Evolutionary conservation across 768 basidiomycete genomes (phyloP).

Genomic region (Leccinum rimulosum): DNA sequence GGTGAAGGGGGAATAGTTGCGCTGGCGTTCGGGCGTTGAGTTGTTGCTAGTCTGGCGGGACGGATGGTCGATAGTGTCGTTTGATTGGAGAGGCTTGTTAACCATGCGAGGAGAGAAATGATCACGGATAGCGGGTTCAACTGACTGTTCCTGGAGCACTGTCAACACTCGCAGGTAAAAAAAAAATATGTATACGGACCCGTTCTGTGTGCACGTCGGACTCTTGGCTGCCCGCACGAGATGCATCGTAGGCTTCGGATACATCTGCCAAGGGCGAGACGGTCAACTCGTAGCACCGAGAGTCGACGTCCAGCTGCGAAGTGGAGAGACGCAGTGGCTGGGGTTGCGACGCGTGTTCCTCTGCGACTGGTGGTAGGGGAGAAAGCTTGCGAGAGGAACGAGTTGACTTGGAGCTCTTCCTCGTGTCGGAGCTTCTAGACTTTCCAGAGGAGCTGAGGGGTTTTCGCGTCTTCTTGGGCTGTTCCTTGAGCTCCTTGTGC

Average conservation of each 20-base stretch:
- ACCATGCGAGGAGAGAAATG: conserved; percentile 37
- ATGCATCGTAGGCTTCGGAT: conserved; percentile 60
- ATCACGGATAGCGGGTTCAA: conserved; percentile 57
- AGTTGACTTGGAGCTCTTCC: conserved; percentile 34
- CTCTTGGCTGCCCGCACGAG: conserved; percentile 35
- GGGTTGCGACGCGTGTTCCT: conserved; percentile 42
- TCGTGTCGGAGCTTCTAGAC: conserved; percentile 30
- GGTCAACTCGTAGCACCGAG: conserved; percentile 78
- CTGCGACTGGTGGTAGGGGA: conserved; percentile 60
- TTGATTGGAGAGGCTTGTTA: conserved; percentile 29
- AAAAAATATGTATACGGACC: conserved; percentile 36
- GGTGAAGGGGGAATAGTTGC: conserved; percentile 72
- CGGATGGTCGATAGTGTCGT: conserved; percentile 40
- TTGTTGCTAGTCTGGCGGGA: conserved; percentile 68
- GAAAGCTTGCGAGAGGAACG: conserved; percentile 47
- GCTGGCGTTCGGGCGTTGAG: conserved; percentile 72
- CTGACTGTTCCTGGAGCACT: conserved; percentile 45
- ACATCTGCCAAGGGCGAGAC: conserved; percentile 79
- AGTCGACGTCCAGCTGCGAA: conserved; percentile 57
- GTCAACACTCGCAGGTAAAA: not conserved
- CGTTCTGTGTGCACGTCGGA: conserved; percentile 45
- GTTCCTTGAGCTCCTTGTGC: conserved; percentile 43
- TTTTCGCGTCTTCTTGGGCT: conserved; percentile 60
- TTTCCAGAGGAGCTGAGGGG: conserved; percentile 30
- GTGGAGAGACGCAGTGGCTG: conserved; percentile 27